Percentiles rank a stretch among this genome's conserved stretches.
Conservation (phyloP, 805 yeast genomes). For the Candida krabiensis region DNA sequence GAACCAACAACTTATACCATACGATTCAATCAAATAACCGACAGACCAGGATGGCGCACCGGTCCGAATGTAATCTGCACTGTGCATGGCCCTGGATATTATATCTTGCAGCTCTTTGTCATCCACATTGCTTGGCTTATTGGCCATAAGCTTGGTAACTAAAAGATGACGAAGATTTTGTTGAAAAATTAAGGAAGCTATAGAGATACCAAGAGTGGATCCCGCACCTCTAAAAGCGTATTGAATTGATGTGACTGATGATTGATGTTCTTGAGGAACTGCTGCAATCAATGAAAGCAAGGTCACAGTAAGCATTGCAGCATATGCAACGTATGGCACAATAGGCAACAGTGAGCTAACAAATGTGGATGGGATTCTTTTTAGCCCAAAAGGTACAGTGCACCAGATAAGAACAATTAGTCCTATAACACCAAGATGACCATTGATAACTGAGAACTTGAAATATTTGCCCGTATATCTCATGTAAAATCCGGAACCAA, state of each 20-base stretch:
- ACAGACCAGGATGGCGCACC: slow-evolving; percentile 55
- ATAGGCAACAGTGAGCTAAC: slow-evolving; percentile 45
- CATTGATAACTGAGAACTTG: slow-evolving; percentile 42
- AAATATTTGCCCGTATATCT: slow-evolving; percentile 61
- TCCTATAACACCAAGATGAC: slow-evolving; percentile 47
- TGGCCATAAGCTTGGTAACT: slow-evolving; percentile 29
- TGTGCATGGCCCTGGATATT: slow-evolving; percentile 53
- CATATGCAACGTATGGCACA: slow-evolving; percentile 55
- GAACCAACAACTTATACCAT: slow-evolving; percentile 51
- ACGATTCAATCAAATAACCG: slow-evolving; percentile 47
- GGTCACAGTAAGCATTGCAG: slow-evolving; percentile 64
- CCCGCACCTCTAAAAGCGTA: slow-evolving; percentile 68
- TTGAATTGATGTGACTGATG: slow-evolving; percentile 65
- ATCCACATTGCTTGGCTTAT: slow-evolving; percentile 37
- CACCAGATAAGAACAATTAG: slow-evolving; percentile 22
- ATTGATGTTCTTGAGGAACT: slow-evolving; percentile 65
- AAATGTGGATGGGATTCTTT: slow-evolving; percentile 22
- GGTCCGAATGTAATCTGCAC: slow-evolving; percentile 50
- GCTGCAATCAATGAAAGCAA: slow-evolving; percentile 69
- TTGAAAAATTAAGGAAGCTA: slow-evolving; percentile 65
- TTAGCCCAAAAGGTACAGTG: slow-evolving; percentile 23
- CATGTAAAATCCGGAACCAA: slow-evolving; percentile 67
- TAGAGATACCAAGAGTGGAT: slow-evolving; percentile 62
- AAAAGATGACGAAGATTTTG: slow-evolving; percentile 37
- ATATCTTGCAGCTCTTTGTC: slow-evolving; percentile 40